Evolutionary conservation across 805 yeast genomes (phyloP).

Genomic region (Wickerhamomyces xylosicus): DNA sequence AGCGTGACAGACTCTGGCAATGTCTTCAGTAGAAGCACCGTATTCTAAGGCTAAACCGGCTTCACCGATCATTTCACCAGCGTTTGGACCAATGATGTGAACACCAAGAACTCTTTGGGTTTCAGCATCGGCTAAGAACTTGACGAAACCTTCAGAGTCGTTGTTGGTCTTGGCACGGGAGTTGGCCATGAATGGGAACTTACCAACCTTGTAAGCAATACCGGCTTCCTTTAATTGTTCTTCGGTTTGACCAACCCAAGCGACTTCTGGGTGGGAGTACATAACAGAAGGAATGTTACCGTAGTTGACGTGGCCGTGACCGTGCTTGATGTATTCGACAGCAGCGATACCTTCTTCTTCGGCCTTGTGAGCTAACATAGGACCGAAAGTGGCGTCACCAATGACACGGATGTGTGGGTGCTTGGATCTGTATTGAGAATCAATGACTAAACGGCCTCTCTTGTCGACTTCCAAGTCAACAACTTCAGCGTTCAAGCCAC

Average conservation of each 20-base stretch:
- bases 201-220: conserved; percentile 85
- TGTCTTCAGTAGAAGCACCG: conserved; percentile 97
- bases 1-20: conserved; percentile 96
- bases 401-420: conserved; percentile 90
- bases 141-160: conserved; percentile 96
- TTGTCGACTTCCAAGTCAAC: conserved; percentile 87
- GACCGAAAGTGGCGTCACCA: conserved; percentile 98
- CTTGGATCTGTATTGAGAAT: conserved; percentile 87
- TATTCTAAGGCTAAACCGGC: conserved; percentile 96
- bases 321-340: conserved; percentile 84
- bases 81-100: conserved; percentile 95
- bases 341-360: conserved; percentile 99
- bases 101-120: conserved; percentile 94
- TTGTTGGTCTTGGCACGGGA: conserved; percentile 98
- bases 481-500: conserved; percentile 80
- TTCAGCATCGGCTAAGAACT: conserved; percentile 91
- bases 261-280: conserved; percentile 99
- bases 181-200: conserved; percentile 98
- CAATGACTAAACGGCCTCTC: conserved; percentile 89
- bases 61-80: conserved; percentile 99
- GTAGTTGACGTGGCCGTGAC: conserved; percentile 97
- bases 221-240: conserved; percentile 91
- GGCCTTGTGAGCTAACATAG: conserved; percentile 99
- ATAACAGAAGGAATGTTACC: conserved; percentile 96
- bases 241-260: conserved; percentile 98